Percentiles rank a stretch among this genome's conserved stretches.
Conservation (phyloP, 441 rosid genomes). For the Theobroma grandiflorum region DNA sequence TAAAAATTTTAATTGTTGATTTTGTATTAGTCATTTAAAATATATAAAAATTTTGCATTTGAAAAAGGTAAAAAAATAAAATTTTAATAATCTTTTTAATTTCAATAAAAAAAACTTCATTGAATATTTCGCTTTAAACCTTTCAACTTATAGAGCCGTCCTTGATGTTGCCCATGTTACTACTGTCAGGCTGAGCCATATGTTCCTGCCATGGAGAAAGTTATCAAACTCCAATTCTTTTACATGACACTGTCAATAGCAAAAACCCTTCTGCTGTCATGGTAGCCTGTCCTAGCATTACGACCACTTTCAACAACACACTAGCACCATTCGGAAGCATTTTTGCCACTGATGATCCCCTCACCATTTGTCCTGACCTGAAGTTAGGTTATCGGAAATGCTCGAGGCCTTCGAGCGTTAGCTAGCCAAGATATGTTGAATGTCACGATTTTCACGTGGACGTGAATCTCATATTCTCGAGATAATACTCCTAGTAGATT, state of each 20-base stretch:
- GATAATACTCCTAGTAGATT: too few relatives aligned
- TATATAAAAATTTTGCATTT: too few relatives aligned
- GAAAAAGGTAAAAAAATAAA: too few relatives aligned
- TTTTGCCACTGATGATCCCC: constrained; percentile 42
- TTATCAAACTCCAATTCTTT: constrained; percentile 67
- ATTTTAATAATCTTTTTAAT: too few relatives aligned
- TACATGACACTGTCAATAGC: constrained; percentile 66
- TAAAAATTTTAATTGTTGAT: too few relatives aligned
- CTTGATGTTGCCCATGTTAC: constrained; percentile 34
- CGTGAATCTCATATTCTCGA: too few relatives aligned
- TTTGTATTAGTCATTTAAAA: too few relatives aligned
- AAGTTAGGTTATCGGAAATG: constrained; percentile 47
- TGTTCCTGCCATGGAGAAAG: constrained; percentile 38
- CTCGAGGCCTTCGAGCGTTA: constrained; percentile 46
- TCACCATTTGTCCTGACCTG: constrained; percentile 45
- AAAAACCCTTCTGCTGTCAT: constrained; percentile 41
- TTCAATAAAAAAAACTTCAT: too few relatives aligned
- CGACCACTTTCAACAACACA: neutral
- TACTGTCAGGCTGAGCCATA: constrained; percentile 29
- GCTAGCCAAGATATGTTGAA: constrained; percentile 28
- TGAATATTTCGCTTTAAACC: too few relatives aligned
- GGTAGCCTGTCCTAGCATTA: constrained; percentile 39
- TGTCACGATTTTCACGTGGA: too few relatives aligned
- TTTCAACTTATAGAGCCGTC: too few relatives aligned
- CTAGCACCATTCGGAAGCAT: constrained; percentile 43